These are phyloP conservation scores for Tricholoma flavovirens DNA, from an alignment of 768 basidiomycete genomes.

Conservation along the genomic window DNA sequence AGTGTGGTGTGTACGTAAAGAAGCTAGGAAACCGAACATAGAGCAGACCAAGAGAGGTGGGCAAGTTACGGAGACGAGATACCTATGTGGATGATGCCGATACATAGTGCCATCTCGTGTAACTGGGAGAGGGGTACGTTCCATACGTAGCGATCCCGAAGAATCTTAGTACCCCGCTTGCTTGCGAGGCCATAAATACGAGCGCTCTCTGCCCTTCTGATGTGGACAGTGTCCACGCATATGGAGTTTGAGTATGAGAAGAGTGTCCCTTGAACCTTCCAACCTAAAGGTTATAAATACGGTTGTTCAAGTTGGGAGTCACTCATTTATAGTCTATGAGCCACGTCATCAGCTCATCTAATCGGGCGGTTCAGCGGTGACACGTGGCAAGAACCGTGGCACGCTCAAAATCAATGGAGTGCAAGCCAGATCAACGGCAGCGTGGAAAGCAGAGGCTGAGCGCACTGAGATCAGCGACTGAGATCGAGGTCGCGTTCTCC, in stretches of 20 bases:
- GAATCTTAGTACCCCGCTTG: not conserved
- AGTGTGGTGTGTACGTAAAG: not conserved
- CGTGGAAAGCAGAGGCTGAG: not conserved
- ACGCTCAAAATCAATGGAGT: not conserved
- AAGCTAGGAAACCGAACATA: not conserved
- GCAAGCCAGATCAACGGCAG: not conserved
- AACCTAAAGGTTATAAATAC: slow-evolving; percentile 15
- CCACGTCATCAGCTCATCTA: not conserved
- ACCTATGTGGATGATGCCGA: not conserved
- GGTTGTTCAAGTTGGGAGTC: no score
- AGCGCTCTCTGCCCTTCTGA: slow-evolving; percentile 1
- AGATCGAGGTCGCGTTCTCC: slow-evolving; percentile 3
- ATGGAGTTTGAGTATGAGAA: slow-evolving; percentile 6
- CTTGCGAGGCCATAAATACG: not conserved
- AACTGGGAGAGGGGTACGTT: not conserved
- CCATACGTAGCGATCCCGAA: not conserved
- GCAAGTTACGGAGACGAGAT: not conserved
- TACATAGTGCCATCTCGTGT: not conserved
- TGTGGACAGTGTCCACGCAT: slow-evolving; percentile 3
- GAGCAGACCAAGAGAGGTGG: not conserved
- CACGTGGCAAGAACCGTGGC: not conserved
- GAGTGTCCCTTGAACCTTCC: slow-evolving; percentile 10
- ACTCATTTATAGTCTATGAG: not conserved
- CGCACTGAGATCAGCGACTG: not conserved
- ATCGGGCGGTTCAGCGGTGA: not conserved